These are phyloP conservation scores for Trichosporon ovoides DNA, from an alignment of 1,284 basidiomycete genomes.

Conservation along the genomic window DNA sequence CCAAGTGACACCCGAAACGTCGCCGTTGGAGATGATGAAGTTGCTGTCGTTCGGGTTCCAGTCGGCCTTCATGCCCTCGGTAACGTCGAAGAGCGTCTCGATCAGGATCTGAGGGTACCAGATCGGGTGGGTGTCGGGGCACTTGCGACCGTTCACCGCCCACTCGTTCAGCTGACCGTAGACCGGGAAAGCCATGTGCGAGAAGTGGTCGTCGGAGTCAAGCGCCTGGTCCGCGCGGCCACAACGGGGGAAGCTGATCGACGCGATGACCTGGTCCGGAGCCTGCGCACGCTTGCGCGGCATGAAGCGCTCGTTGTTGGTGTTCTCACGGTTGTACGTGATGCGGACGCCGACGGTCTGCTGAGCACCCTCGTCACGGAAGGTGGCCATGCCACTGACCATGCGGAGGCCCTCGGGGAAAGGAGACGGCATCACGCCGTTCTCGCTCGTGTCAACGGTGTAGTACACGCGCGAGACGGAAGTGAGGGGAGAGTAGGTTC, in stretches of 20 bases:
- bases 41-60: constrained; percentile 9
- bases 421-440: constrained; percentile 12
- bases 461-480: constrained; percentile 41
- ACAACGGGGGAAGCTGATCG: constrained; percentile 39
- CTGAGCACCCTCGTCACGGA: neutral
- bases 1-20: constrained; percentile 11
- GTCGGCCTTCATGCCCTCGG: neutral
- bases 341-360: neutral
- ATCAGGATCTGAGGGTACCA: constrained; percentile 13
- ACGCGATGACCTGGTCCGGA: neutral
- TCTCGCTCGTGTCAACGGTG: constrained; percentile 18
- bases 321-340: neutral
- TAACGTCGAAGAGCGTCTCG: constrained; percentile 9
- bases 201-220: constrained; percentile 39
- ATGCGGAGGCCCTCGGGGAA: constrained; percentile 51
- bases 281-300: neutral
- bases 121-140: constrained; percentile 18
- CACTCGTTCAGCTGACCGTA: constrained; percentile 21
- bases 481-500: constrained; percentile 28
- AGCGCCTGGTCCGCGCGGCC: constrained; percentile 30
- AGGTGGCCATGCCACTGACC: constrained; percentile 46
- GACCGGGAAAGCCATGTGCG: constrained; percentile 50
- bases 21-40: constrained; percentile 16
- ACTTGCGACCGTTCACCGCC: neutral
- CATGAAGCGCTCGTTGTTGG: neutral